phyloP scores from a whole-genome alignment of 495 filamentous ascomycete species.

The Aspergillus nanangensis region DNA sequence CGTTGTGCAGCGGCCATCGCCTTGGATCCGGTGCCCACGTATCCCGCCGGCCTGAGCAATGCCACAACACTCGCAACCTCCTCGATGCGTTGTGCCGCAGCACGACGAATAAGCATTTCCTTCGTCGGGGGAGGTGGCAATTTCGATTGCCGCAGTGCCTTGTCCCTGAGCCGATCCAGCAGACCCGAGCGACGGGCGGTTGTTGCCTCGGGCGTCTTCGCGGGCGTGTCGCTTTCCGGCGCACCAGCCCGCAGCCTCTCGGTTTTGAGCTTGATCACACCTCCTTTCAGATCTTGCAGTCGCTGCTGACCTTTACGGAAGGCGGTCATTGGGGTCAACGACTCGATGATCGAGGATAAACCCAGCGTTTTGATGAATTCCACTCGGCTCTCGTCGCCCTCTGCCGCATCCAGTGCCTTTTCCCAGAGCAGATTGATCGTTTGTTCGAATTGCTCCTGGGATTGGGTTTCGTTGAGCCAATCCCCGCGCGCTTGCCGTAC shows the following conservation, averaged over 20 bases:
- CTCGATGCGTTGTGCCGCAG: slow-evolving; percentile 36
- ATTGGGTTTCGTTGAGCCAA: slow-evolving; percentile 20
- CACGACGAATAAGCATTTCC: slow-evolving; percentile 31
- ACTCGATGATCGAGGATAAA: slow-evolving; percentile 34
- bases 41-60: slow-evolving; percentile 32
- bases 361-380: slow-evolving; percentile 32
- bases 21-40: slow-evolving; percentile 28
- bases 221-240: slow-evolving; percentile 5
- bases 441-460: slow-evolving; percentile 38
- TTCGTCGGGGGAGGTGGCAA: slow-evolving; percentile 41
- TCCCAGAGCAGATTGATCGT: slow-evolving; percentile 35
- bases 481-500: slow-evolving; percentile 11
- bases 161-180: slow-evolving; percentile 42
- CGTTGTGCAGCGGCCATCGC: slow-evolving; percentile 32
- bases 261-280: slow-evolving; percentile 37
- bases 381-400: slow-evolving; percentile 13
- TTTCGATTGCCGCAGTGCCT: slow-evolving; percentile 40
- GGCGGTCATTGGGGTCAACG: slow-evolving; percentile 35
- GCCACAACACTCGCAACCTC: slow-evolving; percentile 39
- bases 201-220: slow-evolving; percentile 24
- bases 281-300: slow-evolving; percentile 40
- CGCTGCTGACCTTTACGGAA: slow-evolving; percentile 45
- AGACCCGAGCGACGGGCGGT: slow-evolving; percentile 35
- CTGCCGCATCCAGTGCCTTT: slow-evolving; percentile 26
- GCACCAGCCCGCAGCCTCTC: slow-evolving; percentile 26